phyloP scores from a whole-genome alignment of 2,329 filamentous ascomycete genomes.

The Rutstroemia sp. region DNA sequence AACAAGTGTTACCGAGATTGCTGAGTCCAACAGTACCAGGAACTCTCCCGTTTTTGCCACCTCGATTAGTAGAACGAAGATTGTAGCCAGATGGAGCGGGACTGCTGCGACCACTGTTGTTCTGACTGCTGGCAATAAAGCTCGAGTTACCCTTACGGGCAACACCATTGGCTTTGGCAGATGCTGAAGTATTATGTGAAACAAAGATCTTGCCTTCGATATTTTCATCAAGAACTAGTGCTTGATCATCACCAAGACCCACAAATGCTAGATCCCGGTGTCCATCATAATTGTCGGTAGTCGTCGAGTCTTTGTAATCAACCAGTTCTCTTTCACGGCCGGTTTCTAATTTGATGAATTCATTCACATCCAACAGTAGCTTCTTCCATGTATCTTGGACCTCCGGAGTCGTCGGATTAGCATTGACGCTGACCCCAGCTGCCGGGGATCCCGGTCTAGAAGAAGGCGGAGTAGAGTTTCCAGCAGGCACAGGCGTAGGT shows the following conservation, averaged over 20 bases:
- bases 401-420: constrained; percentile 11
- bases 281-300: constrained; percentile 72
- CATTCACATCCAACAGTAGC: constrained; percentile 42
- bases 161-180: constrained; percentile 16
- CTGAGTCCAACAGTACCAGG: constrained; percentile 74
- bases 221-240: constrained; percentile 78
- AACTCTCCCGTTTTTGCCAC: constrained; percentile 60
- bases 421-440: background rate
- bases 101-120: constrained; percentile 62
- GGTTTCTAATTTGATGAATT: constrained; percentile 55
- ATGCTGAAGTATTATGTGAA: constrained; percentile 37
- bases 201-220: constrained; percentile 54
- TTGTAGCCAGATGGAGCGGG: constrained; percentile 56
- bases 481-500: constrained; percentile 30
- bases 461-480: constrained; percentile 33
- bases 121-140: constrained; percentile 30
- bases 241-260: constrained; percentile 64
- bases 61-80: constrained; percentile 48
- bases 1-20: constrained; percentile 95
- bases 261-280: constrained; percentile 55
- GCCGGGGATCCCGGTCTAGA: constrained; percentile 26
- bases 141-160: constrained; percentile 13
- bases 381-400: constrained; percentile 34
- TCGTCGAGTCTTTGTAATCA: constrained; percentile 61
- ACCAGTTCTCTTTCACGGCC: constrained; percentile 58